Evolutionary conservation across 2,329 filamentous ascomycete species (phyloP).

Genomic region (Talaromyces sp.): DNA sequence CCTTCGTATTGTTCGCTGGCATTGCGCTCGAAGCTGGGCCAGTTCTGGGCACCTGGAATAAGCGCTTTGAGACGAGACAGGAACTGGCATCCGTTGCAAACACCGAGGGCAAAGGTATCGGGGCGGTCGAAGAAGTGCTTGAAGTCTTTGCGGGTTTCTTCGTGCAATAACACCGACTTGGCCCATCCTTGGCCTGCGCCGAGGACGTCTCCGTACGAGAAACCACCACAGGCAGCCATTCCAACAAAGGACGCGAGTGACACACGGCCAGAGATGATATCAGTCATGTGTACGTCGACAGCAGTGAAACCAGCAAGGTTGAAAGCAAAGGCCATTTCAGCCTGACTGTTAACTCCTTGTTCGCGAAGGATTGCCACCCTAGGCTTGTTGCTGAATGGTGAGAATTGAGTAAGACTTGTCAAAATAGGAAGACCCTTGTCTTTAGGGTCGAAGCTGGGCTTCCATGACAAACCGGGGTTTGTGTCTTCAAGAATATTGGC

Average conservation of each 20-base stretch:
- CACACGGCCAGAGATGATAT: conserved; percentile 71
- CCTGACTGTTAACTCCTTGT: conserved; percentile 90
- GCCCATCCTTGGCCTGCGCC: conserved; percentile 97
- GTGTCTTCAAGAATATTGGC: conserved; percentile 66
- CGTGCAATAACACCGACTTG: conserved; percentile 83
- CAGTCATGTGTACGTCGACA: conserved; percentile 95
- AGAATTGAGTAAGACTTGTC: conserved; percentile 53
- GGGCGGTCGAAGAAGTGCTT: conserved; percentile 76
- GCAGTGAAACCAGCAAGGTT: conserved; percentile 83
- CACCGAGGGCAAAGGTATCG: conserved; percentile 87
- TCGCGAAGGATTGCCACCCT: conserved; percentile 90
- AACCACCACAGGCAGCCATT: conserved; percentile 90
- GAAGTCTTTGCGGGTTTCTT: conserved; percentile 70
- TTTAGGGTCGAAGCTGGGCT: conserved; percentile 71
- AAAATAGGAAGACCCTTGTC: conserved; percentile 70
- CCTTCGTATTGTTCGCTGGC: conserved; percentile 84
- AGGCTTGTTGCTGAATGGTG: conserved; percentile 58
- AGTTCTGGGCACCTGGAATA: conserved; percentile 75
- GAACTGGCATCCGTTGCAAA: conserved; percentile 98
- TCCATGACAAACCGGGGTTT: conserved; percentile 81
- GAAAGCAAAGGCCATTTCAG: conserved; percentile 98
- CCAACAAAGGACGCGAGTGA: conserved; percentile 80
- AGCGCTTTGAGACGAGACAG: conserved; percentile 74
- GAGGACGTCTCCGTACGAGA: conserved; percentile 88
- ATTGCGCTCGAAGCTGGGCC: conserved; percentile 86